A percentile compares a stretch with the other conserved stretches of the same genome.
Conservation (phyloP, 176 grass and related monocot genomes). For the Lolium rigidum region DNA sequence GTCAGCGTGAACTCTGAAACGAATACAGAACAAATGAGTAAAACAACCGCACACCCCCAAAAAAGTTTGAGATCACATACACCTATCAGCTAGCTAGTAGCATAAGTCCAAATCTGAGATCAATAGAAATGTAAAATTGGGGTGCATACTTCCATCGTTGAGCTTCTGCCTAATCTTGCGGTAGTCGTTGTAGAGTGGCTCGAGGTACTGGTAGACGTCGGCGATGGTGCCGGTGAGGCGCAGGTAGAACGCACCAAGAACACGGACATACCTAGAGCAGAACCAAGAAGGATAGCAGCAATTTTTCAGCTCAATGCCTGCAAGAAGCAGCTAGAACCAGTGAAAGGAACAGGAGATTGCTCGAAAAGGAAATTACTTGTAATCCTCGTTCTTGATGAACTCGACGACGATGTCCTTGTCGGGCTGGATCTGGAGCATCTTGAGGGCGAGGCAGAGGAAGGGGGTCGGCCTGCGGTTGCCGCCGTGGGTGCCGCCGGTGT, state of each 20-base stretch:
- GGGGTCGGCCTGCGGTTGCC: conserved; percentile 80
- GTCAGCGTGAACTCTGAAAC: conserved; percentile 69
- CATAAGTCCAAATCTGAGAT: neutral
- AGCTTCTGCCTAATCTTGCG: conserved; percentile 83
- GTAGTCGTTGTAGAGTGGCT: conserved; percentile 96
- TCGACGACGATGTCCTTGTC: conserved; percentile 98
- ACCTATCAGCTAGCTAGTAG: neutral
- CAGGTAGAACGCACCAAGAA: conserved; percentile 85
- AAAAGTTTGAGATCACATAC: neutral
- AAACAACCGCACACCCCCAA: neutral
- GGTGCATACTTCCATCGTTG: conserved; percentile 69
- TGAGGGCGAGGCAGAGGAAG: conserved; percentile 90
- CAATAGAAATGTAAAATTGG: neutral
- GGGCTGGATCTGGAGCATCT: conserved; percentile 99
- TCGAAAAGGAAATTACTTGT: conserved; percentile 56
- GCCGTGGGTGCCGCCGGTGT: conserved; percentile 78
- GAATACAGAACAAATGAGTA: conserved; percentile 5
- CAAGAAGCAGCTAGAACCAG: neutral
- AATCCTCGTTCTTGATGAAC: conserved; percentile 99
- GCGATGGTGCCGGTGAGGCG: conserved; percentile 77
- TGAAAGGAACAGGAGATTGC: no score
- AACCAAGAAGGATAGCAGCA: neutral
- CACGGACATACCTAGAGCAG: conserved; percentile 73
- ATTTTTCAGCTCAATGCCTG: neutral
- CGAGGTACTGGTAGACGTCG: conserved; percentile 94